These are phyloP conservation scores for Phytophthora litchii DNA, from an alignment of 352 stramenopile species.

Conservation along the genomic window DNA sequence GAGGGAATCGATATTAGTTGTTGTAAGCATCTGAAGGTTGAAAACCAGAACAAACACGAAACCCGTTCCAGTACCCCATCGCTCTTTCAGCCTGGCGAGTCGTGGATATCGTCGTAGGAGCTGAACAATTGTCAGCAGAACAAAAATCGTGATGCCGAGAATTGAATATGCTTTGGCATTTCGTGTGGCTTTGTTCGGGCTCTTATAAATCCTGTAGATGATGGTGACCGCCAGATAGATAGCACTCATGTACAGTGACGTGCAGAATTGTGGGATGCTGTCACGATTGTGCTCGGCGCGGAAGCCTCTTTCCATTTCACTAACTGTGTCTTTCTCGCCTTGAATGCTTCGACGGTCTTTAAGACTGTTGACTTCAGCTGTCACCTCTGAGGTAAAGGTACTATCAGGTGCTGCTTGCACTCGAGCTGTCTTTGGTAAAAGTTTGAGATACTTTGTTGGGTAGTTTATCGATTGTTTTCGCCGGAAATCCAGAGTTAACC, in stretches of 20 bases:
- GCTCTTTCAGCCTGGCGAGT: conserved; percentile 47
- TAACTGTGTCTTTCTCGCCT: conserved; percentile 46
- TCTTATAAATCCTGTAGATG: conserved; percentile 44
- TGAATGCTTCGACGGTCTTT: conserved; percentile 29
- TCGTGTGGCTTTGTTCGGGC: conserved; percentile 7
- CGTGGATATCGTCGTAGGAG: conserved; percentile 39
- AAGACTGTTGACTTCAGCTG: not conserved
- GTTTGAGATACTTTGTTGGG: conserved; percentile 2
- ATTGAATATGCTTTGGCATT: conserved; percentile 46
- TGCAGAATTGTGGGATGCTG: conserved; percentile 58
- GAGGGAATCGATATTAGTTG: not conserved
- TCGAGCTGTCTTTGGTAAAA: not conserved
- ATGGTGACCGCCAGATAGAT: conserved; percentile 45
- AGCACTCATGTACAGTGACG: conserved; percentile 40
- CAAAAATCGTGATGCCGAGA: conserved; percentile 31
- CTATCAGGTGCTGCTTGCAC: conserved; percentile 11
- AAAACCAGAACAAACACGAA: conserved; percentile 45
- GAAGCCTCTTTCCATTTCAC: conserved; percentile 65
- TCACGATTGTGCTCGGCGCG: conserved; percentile 53
- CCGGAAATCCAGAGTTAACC: conserved; percentile 54
- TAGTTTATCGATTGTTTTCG: conserved; percentile 25
- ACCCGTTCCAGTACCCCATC: conserved; percentile 29
- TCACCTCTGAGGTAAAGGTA: not conserved
- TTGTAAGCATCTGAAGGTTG: conserved; percentile 51
- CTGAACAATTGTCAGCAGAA: conserved; percentile 35